A percentile compares a stretch with the other conserved stretches of the same genome.
These are phyloP conservation scores for Hortaea sp. DNA, from an alignment of 2,329 filamentous ascomycete species.

Conservation along the genomic window DNA sequence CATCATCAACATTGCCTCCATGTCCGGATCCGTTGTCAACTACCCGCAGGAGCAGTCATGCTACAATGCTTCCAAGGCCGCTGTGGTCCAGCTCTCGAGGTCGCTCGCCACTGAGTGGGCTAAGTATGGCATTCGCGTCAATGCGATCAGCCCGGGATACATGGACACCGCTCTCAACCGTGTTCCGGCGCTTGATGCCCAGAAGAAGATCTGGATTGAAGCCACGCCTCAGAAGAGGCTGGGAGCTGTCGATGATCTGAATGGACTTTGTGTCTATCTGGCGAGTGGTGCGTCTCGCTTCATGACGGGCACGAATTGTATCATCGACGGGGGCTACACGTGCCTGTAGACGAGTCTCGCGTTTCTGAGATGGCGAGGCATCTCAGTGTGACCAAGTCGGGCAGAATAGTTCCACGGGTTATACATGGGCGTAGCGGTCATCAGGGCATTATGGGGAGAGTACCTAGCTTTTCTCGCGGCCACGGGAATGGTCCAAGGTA, in stretches of 20 bases:
- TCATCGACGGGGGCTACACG: conserved; percentile 62
- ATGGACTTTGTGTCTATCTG: conserved; percentile 67
- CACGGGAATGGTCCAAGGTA: no score
- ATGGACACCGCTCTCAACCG: conserved; percentile 79
- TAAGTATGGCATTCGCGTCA: conserved; percentile 69
- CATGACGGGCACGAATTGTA: conserved; percentile 67
- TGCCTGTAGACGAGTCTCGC: conserved; percentile 32
- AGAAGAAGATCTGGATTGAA: conserved; percentile 72
- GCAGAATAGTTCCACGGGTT: no score
- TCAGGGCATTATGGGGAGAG: no score
- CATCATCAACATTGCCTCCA: conserved; percentile 67
- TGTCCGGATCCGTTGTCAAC: conserved; percentile 36
- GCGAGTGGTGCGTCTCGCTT: conserved; percentile 62
- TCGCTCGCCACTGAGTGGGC: conserved; percentile 79
- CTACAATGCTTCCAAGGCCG: conserved; percentile 79
- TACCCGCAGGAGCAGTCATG: conserved; percentile 64
- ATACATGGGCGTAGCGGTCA: no score
- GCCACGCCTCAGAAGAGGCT: conserved; percentile 65
- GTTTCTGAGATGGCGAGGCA: not conserved
- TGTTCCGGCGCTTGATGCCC: conserved; percentile 64
- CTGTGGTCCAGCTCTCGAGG: conserved; percentile 67
- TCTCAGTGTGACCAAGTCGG: not conserved
- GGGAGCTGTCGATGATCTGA: conserved; percentile 64
- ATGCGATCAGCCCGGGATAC: conserved; percentile 76
- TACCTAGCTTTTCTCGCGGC: no score